Evolutionary conservation across 2,329 filamentous ascomycete genomes (phyloP), one percentile per base, ranked within the genome.

Genomic region (Didymella lethalis): DNA sequence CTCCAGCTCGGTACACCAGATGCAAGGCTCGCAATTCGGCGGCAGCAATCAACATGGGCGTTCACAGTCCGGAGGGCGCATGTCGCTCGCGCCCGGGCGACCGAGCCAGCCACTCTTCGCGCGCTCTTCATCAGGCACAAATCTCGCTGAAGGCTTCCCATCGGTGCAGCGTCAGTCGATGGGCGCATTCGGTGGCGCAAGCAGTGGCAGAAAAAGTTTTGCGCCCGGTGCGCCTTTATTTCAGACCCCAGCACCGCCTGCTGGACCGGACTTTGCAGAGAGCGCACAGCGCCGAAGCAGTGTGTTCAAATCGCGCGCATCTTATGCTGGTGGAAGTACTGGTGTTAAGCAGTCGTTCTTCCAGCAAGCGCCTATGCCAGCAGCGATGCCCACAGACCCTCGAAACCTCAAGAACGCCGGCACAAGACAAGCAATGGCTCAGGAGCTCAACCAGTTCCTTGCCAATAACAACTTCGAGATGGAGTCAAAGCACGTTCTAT

Each of bases 401-500:
- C 87, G 96, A 56, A 91, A 93, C 14, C 81, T 98, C 52, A 91
- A 89, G 72, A 92, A 98, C 73, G 84, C 91, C 36, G 84, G 85
- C 23, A 96, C 90, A 67, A 91, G 96, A 73, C 84, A 87, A 29
- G 87, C 89, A 56, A 93, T 99, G 77, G 92, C 90, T 7, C 90
- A 95, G 68, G 93, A 99, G 71, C 80, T 99, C 54, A 81, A 96
- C 65, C 95, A 99, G 66, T 99, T 96, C 74, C 85, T 99, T 73
- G 89, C 92, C 0, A 89, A 93, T 57, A 90, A 97, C 77, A 97
- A 97, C 74, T 99, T 98, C 71, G 95, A 99, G 78, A 88, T 97
- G 85, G 93, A 98, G 68, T 97, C 96, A 89, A 97, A 96, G 79
- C 91, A 98, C 76, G 90, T 88, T 1, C 82, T 99, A n/a, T 91